Percentiles rank a stretch among this genome's conserved stretches.
These are phyloP conservation scores for Allium cepa DNA, from an alignment of 106 monocot species.

Conservation along the genomic window DNA sequence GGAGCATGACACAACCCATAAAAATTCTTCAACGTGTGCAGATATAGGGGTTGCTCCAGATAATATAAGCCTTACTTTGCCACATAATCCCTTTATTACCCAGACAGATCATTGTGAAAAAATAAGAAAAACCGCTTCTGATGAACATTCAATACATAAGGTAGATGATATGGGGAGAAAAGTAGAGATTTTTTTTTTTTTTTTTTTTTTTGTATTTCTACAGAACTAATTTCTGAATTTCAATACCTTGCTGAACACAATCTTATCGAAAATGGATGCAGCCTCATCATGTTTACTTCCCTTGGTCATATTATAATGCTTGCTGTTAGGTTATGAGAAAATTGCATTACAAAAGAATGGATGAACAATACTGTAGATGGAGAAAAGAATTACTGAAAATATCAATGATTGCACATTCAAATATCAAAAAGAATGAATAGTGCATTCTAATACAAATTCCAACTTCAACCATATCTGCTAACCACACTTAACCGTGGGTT, in stretches of 20 bases:
- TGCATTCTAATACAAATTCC: too few relatives aligned
- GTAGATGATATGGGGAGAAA: background rate
- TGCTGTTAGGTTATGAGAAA: slow-evolving; percentile 27
- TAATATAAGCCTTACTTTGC: slow-evolving; percentile 70
- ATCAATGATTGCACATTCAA: too few relatives aligned
- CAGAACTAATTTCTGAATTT: too few relatives aligned
- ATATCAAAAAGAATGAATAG: too few relatives aligned
- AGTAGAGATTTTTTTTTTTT: background rate
- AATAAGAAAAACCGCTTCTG: background rate
- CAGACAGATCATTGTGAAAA: slow-evolving; percentile 8
- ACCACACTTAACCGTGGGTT: too few relatives aligned
- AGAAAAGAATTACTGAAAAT: slow-evolving; percentile 10
- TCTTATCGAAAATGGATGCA: slow-evolving; percentile 56
- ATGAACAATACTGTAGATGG: too few relatives aligned
- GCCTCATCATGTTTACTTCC: slow-evolving; percentile 79
- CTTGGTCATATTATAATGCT: slow-evolving; percentile 34
- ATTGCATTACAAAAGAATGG: too few relatives aligned
- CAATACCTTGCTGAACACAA: slow-evolving; percentile 75
- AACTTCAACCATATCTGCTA: too few relatives aligned
- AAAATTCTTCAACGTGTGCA: slow-evolving; percentile 72
- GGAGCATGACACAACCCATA: slow-evolving; percentile 77
- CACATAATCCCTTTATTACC: slow-evolving; percentile 87
- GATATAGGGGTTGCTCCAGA: slow-evolving; percentile 92
- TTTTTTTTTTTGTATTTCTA: background rate
- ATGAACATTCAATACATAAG: too few relatives aligned